Evolutionary conservation across 176 grass and related monocot genomes (phyloP), one percentile per base, ranked within the genome.

Genomic region (Cymbopogon citratus): DNA sequence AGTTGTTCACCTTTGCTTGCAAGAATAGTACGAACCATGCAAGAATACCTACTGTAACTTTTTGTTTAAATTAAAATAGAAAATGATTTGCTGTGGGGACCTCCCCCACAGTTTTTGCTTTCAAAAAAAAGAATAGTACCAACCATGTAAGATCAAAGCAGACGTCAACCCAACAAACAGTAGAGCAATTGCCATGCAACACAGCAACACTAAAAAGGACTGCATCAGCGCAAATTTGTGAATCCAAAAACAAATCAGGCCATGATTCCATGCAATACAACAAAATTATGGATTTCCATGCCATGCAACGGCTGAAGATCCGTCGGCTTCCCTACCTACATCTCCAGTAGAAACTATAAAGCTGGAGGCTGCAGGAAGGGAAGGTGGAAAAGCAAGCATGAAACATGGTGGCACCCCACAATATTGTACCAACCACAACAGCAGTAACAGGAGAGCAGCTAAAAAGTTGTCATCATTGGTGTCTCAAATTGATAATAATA

Each of bases 51-150:
- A n/a, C n/a, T n/a, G n/a, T n/a, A n/a, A n/a, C n/a, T n/a, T n/a
- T n/a, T n/a, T n/a, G n/a, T n/a, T n/a, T n/a, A n/a, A n/a, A n/a
- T n/a, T n/a, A n/a, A n/a, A n/a, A n/a, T n/a, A n/a, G n/a, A n/a
- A n/a, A n/a, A n/a, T n/a, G n/a, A n/a, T n/a, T n/a, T n/a, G n/a
- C n/a, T n/a, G n/a, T n/a, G n/a, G n/a, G n/a, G n/a, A n/a, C n/a
- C n/a, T n/a, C n/a, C n/a, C n/a, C n/a, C n/a, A n/a, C n/a, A n/a
- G n/a, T n/a, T n/a, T n/a, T n/a, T n/a, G n/a, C n/a, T n/a, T n/a
- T n/a, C n/a, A n/a, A n/a, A n/a, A 88, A 84, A 76, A 75, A 31
- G 46, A 74, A 84, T 10, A 63, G 69, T 23, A 88, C 87, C 81
- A 49, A 65, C 39, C 24, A 24, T 40, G 9, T 24, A 39, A 67